A percentile compares a stretch with the other conserved stretches of the same genome.
Conservation (phyloP, 1,284 basidiomycete species). For the Hypsizygus ulmarius region DNA sequence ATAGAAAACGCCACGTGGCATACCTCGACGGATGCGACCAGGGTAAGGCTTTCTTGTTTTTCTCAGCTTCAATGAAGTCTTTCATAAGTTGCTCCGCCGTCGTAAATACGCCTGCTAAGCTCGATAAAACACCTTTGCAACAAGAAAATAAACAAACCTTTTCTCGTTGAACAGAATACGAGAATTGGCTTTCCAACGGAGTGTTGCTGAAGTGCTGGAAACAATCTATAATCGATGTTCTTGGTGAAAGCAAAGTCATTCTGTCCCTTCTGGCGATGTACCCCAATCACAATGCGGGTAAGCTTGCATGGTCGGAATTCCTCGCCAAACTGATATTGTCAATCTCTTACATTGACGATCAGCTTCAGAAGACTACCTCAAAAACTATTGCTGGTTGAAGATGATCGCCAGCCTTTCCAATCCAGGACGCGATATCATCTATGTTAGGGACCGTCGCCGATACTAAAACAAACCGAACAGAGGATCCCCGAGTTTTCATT, state of each 20-base stretch:
- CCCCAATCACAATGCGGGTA: conserved; percentile 65
- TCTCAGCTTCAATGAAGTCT: conserved; percentile 60
- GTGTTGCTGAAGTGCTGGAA: conserved; percentile 65
- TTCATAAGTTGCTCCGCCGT: conserved; percentile 77
- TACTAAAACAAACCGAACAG: conserved; percentile 82
- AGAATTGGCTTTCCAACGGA: conserved; percentile 77
- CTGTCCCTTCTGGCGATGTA: conserved; percentile 53
- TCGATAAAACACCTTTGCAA: not conserved
- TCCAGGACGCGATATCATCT: conserved; percentile 87
- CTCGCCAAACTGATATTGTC: conserved; percentile 74
- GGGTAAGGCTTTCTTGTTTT: conserved; percentile 52
- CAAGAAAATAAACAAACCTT: conserved; percentile 44
- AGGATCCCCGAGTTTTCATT: conserved; percentile 77
- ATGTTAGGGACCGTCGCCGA: conserved; percentile 96
- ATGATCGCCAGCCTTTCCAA: conserved; percentile 48
- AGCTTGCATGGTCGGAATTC: conserved; percentile 87
- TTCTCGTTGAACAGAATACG: conserved; percentile 85
- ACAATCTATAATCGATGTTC: conserved; percentile 75
- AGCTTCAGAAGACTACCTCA: conserved; percentile 47
- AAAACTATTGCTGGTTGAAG: conserved; percentile 63
- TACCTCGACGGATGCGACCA: conserved; percentile 61
- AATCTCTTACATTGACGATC: not conserved
- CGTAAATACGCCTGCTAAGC: conserved; percentile 51
- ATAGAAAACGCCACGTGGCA: conserved; percentile 9
- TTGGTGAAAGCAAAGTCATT: conserved; percentile 83